Base-by-base conservation (phyloP, 495 filamentous ascomycete species). In the Talaromyces borbonicus region DNA sequence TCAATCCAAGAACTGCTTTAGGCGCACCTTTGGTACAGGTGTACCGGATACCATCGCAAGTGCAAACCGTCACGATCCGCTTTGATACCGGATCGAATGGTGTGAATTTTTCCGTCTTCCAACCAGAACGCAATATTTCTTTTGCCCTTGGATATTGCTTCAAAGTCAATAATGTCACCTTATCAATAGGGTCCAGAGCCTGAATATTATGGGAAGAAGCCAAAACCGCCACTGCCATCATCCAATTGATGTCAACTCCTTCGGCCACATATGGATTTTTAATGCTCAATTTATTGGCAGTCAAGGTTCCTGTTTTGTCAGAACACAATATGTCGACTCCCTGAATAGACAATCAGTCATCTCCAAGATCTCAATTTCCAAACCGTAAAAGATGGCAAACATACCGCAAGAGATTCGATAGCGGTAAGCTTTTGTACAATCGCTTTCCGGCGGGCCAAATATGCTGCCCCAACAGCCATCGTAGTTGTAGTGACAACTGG, bases 311-410 rank as follows among this genome's bases (percentile, higher is more conserved):
- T 1, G 87, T 94, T 75, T 96, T 96, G 71, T 96, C 90, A 33
- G 90, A 96, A 75, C 90, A 96, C 51, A 95, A 80, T 62, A 95
- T 93, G 70, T 95, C 87, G 47, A 94, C 89, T 73, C 86, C 89
- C 73, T 77, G 32, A 4, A 20, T 9, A 27, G 16, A n/a, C 12
- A 9, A 25, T 59, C 39, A 59, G 51, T 22, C 30, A 25, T 22
- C 15, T 20, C 22, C 3, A n/a, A n/a, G n/a, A n/a, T 19, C 23
- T 23, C 15, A 32, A 7, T 9, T 15, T 25, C 1, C 33, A 4
- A 26, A 15, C 18, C 8, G 20, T 23, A 15, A 14, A 11, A 25
- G 8, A 30, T 11, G 0, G 12, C 1, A 22, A 2, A 63, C 69
- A 30, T 66, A 75, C 77, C 56, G 89, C 89, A 46, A 95, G 71